Evolutionary conservation across 768 basidiomycete species (phyloP).

Genomic region (Gloeopeniophorella convolvens): DNA sequence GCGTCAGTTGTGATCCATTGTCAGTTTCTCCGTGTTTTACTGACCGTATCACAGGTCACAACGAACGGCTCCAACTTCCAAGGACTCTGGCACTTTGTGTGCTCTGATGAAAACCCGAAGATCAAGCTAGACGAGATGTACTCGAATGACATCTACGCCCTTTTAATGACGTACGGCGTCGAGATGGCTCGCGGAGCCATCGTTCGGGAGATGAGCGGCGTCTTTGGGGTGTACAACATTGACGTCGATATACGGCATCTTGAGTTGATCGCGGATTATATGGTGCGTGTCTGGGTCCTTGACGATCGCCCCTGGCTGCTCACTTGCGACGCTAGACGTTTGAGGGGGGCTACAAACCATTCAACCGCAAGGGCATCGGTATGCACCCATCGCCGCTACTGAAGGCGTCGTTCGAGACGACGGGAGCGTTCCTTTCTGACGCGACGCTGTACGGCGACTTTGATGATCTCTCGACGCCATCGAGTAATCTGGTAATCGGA

Average conservation of each 20-base stretch:
- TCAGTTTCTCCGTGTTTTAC: neutral
- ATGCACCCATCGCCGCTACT: constrained; percentile 91
- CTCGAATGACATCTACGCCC: constrained; percentile 93
- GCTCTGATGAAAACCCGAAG: constrained; percentile 37
- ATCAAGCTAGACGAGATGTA: constrained; percentile 77
- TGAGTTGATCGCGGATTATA: constrained; percentile 97
- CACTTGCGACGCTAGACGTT: constrained; percentile 69
- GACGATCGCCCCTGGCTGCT: constrained; percentile 1
- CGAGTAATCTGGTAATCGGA: constrained; percentile 87
- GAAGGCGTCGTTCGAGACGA: constrained; percentile 97
- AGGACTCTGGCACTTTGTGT: constrained; percentile 76
- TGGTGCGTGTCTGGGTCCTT: constrained; percentile 54
- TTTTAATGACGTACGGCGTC: constrained; percentile 89
- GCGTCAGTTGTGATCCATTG: constrained; percentile 32
- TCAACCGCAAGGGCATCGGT: constrained; percentile 93
- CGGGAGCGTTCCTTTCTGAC: constrained; percentile 83
- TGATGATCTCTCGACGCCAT: constrained; percentile 86
- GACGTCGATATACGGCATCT: constrained; percentile 91
- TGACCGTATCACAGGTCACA: constrained; percentile 44
- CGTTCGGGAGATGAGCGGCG: constrained; percentile 82
- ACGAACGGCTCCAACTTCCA: constrained; percentile 92
- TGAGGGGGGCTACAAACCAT: constrained; percentile 96
- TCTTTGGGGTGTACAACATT: constrained; percentile 94
- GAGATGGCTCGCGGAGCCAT: constrained; percentile 93
- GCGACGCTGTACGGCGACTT: constrained; percentile 94